These are phyloP conservation scores for Setaria italica DNA, from an alignment of 202 grass and related monocot species.

Conservation along the genomic window DNA sequence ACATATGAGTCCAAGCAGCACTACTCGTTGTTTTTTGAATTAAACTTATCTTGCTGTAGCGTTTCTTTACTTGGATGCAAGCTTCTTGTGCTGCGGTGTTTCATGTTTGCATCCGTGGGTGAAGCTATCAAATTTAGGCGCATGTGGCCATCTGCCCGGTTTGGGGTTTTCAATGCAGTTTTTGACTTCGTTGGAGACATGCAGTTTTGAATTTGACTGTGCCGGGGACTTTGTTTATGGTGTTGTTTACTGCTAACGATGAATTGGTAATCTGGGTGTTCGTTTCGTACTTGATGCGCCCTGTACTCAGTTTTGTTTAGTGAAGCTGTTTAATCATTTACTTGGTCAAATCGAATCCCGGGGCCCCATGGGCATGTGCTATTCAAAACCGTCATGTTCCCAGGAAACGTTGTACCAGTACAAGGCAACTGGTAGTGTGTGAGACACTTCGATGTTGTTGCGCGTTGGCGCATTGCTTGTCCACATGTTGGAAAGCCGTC, in stretches of 20 bases:
- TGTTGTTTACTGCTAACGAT: not conserved
- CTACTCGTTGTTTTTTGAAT: too few relatives aligned
- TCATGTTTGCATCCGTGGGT: not conserved
- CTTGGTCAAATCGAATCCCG: constrained; percentile 33
- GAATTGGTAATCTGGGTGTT: not conserved
- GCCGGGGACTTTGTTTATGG: not conserved
- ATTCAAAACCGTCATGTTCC: not conserved
- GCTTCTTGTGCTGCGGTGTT: not conserved
- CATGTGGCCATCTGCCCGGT: not conserved
- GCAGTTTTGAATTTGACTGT: not conserved
- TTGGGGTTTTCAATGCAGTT: not conserved
- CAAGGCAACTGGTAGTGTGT: not conserved
- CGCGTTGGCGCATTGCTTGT: constrained; percentile 5
- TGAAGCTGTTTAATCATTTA: not conserved
- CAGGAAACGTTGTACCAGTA: not conserved
- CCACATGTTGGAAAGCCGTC: not conserved
- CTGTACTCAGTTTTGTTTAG: not conserved
- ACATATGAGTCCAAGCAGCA: too few relatives aligned
- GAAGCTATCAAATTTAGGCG: not conserved
- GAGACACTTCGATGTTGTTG: not conserved
- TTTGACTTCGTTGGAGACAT: not conserved
- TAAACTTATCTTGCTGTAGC: not conserved
- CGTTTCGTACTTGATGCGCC: too few relatives aligned
- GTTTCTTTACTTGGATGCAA: not conserved
- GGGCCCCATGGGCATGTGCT: not conserved